These are phyloP conservation scores for Heterobasidion irregulare DNA, from an alignment of 1,284 basidiomycete species.

Conservation along the genomic window DNA sequence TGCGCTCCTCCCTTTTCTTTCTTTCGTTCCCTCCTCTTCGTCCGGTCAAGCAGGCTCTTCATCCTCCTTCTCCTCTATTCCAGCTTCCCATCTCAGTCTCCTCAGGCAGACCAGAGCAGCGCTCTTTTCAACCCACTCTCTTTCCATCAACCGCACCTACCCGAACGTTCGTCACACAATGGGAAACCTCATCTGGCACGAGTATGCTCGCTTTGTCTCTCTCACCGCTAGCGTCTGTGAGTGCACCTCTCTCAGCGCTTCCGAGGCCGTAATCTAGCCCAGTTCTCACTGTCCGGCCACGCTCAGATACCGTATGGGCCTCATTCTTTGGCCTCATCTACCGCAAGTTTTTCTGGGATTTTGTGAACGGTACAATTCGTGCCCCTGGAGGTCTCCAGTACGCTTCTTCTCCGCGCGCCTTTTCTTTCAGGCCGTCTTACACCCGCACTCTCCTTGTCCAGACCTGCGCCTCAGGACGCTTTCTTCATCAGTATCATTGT, in stretches of 20 bases:
- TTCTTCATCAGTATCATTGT: slow-evolving; percentile 69
- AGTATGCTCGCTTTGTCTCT: slow-evolving; percentile 66
- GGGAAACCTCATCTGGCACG: slow-evolving; percentile 81
- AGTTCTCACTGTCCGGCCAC: neutral
- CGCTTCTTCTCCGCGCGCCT: slow-evolving; percentile 23
- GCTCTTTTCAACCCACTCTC: slow-evolving; percentile 15
- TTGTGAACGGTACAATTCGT: slow-evolving; percentile 60
- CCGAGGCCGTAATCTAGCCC: neutral
- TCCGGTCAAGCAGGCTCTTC: slow-evolving; percentile 3
- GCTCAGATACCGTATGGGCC: slow-evolving; percentile 70
- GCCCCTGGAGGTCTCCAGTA: slow-evolving; percentile 76
- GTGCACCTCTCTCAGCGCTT: slow-evolving; percentile 23
- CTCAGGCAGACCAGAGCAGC: slow-evolving; percentile 19
- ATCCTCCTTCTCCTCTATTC: neutral
- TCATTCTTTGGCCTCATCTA: slow-evolving; percentile 71
- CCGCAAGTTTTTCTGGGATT: slow-evolving; percentile 91
- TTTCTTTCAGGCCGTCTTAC: neutral
- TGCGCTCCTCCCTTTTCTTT: slow-evolving; percentile 34
- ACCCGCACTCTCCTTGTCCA: slow-evolving; percentile 20
- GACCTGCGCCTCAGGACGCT: slow-evolving; percentile 53
- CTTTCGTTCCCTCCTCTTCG: slow-evolving; percentile 15
- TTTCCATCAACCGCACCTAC: slow-evolving; percentile 6
- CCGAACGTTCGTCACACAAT: slow-evolving; percentile 29
- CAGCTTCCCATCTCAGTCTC: slow-evolving; percentile 1
- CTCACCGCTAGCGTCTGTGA: slow-evolving; percentile 70